Evolutionary conservation across 129 eudicot species (phyloP), one percentile per base, ranked within the genome.

Genomic region (Lactuca sativa): DNA sequence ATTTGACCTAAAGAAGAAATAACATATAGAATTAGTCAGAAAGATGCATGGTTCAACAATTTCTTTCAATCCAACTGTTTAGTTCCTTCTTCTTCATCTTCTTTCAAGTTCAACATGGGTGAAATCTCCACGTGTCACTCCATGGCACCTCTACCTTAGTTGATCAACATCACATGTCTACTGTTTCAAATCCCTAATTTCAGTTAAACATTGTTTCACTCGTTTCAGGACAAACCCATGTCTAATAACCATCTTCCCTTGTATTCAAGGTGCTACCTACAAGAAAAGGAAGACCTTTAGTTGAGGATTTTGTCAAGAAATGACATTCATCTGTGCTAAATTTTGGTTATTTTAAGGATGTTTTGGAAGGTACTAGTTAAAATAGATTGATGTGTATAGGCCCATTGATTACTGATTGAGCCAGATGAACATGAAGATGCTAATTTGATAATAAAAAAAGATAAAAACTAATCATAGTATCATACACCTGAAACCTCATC

Each of bases 401-500:
- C 1, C 2, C 30, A 25, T 25, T 25, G 1, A 25, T 25, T 43
- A 43, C 49, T 43, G 13, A 43, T 43, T 43, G 3, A 43, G 14
- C 49, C 49, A 43, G 49, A 43, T 2, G 12, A 43, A 8, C 4
- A 43, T 43, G 12, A 9, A 0, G 13, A 43, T 43, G 49, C 49
- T 8, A 43, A 43, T 43, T 8, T 9, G 49, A 43, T 43, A 43
- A 11, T 40, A 40, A 40, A 0, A 1, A 40, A 40, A 40, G 44
- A 40, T 40, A 40, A 2, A 4, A 40, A 40, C 44, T 40, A 40
- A 40, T 40, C 9, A 40, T 7, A 43, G 1, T 40, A 40, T 40
- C 47, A 2, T 47, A 44, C 74, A 69, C 40, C 62, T 61, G 59
- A 33, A 77, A 53, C 56, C 68, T 32, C 52, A 70, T 40, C 62